phyloP scores from a whole-genome alignment of 306 rosid species.

The Parietaria judaica region DNA sequence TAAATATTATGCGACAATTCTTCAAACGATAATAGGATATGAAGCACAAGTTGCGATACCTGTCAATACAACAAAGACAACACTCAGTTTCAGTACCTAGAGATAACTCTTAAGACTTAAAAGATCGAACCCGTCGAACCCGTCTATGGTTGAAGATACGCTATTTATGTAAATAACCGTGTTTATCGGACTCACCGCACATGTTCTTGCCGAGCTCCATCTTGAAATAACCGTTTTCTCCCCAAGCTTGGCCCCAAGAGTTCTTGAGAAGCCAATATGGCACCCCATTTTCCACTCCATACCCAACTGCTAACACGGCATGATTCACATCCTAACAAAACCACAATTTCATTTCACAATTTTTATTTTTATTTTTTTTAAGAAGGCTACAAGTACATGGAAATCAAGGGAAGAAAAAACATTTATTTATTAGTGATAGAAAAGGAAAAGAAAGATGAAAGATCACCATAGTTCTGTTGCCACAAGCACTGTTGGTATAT shows the following conservation, averaged over 20 bases:
- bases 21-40: slow-evolving; percentile 64
- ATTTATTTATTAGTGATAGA: no score
- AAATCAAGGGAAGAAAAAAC: no score
- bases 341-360: background rate
- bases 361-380: background rate
- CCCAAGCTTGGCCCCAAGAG: slow-evolving; percentile 88
- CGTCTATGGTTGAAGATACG: no score
- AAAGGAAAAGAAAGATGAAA: background rate
- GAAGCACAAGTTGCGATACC: slow-evolving; percentile 96
- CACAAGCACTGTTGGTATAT: slow-evolving; percentile 63
- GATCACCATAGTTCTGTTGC: slow-evolving; percentile 62
- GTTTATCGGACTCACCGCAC: slow-evolving; percentile 59
- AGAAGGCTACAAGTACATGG: no score
- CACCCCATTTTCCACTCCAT: slow-evolving; percentile 62
- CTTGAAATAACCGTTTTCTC: slow-evolving; percentile 86
- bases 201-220: slow-evolving; percentile 93
- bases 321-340: slow-evolving; percentile 86
- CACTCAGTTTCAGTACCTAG: background rate
- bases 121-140: no score
- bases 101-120: no score
- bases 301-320: slow-evolving; percentile 94
- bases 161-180: no score
- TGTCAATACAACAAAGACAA: slow-evolving; percentile 15
- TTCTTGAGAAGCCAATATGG: slow-evolving; percentile 90
- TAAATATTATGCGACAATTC: background rate